Conservation (phyloP, 1,139 yeast species). For the Candida sp. region DNA sequence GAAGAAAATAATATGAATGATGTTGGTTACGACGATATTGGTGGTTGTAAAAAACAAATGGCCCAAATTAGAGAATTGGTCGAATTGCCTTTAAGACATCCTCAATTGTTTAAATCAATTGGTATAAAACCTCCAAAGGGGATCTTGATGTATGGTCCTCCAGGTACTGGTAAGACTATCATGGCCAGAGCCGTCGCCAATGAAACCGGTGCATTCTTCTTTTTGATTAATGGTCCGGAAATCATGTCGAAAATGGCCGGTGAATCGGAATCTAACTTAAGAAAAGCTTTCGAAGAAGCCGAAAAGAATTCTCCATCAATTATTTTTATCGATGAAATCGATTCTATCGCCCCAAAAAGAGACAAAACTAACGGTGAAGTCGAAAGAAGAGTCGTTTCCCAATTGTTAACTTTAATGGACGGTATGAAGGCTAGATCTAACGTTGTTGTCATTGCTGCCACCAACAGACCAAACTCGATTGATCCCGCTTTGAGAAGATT, state of each 20-base stretch:
- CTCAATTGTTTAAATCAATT: slow-evolving; percentile 92
- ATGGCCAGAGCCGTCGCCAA: slow-evolving; percentile 99
- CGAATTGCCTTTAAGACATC: slow-evolving; percentile 95
- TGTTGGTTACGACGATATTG: slow-evolving; percentile 98
- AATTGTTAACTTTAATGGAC: slow-evolving; percentile 79
- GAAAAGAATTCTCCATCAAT: slow-evolving; percentile 98
- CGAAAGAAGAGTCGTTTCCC: slow-evolving; percentile 96
- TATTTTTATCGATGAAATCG: slow-evolving; percentile 97
- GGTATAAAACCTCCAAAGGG: slow-evolving; percentile 99
- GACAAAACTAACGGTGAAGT: slow-evolving; percentile 99
- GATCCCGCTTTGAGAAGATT: slow-evolving; percentile 49
- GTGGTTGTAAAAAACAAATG: slow-evolving; percentile 99
- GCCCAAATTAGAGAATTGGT: slow-evolving; percentile 98
- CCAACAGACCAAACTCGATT: slow-evolving; percentile 47
- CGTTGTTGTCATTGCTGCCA: slow-evolving; percentile 53
- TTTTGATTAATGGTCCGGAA: slow-evolving; percentile 98
- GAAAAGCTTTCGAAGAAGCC: slow-evolving; percentile 99
- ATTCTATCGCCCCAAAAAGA: slow-evolving; percentile 99
- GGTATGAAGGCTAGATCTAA: slow-evolving; percentile 94
- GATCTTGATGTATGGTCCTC: slow-evolving; percentile 97
- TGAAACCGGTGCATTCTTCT: slow-evolving; percentile 98
- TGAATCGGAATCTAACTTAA: slow-evolving; percentile 94
- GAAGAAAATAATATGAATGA: slow-evolving; percentile 96
- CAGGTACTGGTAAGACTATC: slow-evolving; percentile 97
- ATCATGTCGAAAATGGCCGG: slow-evolving; percentile 99